These are phyloP conservation scores for Populus davidiana DNA, from an alignment of 345 rosid species.

Conservation along the genomic window DNA sequence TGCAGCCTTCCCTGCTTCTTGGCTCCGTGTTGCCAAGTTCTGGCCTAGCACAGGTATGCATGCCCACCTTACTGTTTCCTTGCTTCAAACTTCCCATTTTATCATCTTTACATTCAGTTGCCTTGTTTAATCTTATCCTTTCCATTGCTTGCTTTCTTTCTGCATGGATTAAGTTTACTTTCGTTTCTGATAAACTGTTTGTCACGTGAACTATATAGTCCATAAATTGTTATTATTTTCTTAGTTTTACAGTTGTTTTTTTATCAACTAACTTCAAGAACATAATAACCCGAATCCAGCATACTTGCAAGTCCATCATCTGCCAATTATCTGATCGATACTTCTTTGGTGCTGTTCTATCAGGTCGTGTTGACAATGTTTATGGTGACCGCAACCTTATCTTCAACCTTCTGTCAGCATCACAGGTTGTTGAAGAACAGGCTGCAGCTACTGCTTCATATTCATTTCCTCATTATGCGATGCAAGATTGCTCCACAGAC, in stretches of 20 bases:
- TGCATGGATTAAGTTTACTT: not conserved
- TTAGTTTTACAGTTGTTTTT: not conserved
- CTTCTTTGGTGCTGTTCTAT: not conserved
- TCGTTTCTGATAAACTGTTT: not conserved
- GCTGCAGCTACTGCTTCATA: conserved; percentile 77
- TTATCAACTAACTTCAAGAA: not conserved
- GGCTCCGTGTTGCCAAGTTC: conserved; percentile 89
- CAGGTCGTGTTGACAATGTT: conserved; percentile 98
- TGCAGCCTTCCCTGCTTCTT: conserved; percentile 95
- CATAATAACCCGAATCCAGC: not conserved
- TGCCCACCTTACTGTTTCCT: not conserved
- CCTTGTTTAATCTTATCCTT: not conserved
- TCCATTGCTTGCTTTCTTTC: not conserved
- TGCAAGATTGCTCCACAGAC: conserved; percentile 11
- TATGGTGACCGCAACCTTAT: conserved; percentile 94
- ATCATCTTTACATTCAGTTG: not conserved
- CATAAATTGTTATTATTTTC: too few species aligned
- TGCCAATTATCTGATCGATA: not conserved
- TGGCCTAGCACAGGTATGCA: conserved; percentile 84
- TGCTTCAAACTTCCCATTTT: not conserved
- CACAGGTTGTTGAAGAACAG: conserved; percentile 64
- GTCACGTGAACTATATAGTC: not conserved
- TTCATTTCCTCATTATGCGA: not conserved
- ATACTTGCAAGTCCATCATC: not conserved
- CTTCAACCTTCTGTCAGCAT: conserved; percentile 78